Percentiles rank a stretch among this genome's conserved stretches.
Conservation (phyloP, 208 protist genomes). For the Wallacemonas sp. region DNA sequence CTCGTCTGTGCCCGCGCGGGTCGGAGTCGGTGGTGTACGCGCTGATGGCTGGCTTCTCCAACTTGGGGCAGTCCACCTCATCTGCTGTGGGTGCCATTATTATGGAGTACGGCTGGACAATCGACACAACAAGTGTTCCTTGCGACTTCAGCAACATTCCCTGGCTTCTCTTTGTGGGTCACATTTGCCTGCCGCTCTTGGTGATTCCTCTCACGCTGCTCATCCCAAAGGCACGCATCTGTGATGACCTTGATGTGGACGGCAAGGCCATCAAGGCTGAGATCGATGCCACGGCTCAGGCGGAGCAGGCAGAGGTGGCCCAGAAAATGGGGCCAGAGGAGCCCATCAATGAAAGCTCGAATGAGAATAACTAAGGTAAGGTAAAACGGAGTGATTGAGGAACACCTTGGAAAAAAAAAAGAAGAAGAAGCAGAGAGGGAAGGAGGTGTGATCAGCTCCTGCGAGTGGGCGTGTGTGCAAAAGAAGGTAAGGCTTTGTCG, state of each 20-base stretch:
- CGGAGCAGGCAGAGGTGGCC: background rate
- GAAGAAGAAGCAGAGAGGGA: background rate
- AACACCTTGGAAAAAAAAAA: slow-evolving; percentile 5
- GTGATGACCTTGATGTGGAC: slow-evolving; percentile 51
- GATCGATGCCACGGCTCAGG: background rate
- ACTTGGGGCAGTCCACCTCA: slow-evolving; percentile 62
- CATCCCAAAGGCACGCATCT: slow-evolving; percentile 56
- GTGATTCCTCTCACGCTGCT: slow-evolving; percentile 58
- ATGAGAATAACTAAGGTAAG: background rate
- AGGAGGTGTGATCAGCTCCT: too few relatives aligned
- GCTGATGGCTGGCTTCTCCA: slow-evolving; percentile 79
- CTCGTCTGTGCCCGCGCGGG: slow-evolving; percentile 80
- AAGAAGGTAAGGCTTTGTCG: too few relatives aligned
- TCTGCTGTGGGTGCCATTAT: slow-evolving; percentile 44
- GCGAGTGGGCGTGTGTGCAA: too few relatives aligned
- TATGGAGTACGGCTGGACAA: slow-evolving; percentile 55
- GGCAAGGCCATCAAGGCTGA: slow-evolving; percentile 35
- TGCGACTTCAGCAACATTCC: slow-evolving; percentile 75
- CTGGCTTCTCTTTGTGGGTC: slow-evolving; percentile 56
- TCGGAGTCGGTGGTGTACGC: slow-evolving; percentile 83
- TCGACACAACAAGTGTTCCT: slow-evolving; percentile 28
- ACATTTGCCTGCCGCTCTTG: slow-evolving; percentile 53
- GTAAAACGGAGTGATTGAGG: background rate
- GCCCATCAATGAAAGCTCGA: background rate
- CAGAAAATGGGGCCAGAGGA: background rate